Evolutionary conservation across 768 basidiomycete genomes (phyloP).

Genomic region (Chalciporus piperatus): DNA sequence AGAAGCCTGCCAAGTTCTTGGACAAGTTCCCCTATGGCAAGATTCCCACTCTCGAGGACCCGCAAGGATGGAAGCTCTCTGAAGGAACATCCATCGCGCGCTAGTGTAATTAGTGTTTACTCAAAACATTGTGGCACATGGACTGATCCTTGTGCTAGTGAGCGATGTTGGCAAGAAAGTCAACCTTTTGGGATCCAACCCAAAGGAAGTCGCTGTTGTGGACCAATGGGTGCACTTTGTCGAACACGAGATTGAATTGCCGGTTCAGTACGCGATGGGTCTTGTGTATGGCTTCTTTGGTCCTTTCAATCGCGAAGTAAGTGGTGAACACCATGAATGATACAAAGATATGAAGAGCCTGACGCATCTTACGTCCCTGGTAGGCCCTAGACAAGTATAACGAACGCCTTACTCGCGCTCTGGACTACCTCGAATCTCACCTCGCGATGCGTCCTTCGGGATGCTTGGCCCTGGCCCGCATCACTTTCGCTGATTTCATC

Average conservation of each 20-base stretch:
- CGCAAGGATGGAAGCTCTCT: constrained; percentile 6
- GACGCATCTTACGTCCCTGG: not conserved
- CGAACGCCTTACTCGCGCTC: not conserved
- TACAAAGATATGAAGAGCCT: not conserved
- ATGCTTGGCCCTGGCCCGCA: constrained; percentile 10
- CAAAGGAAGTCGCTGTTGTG: constrained; percentile 8
- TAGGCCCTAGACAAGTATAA: not conserved
- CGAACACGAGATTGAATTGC: constrained; percentile 4
- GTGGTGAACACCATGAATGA: not conserved
- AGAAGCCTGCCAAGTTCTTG: constrained; percentile 9
- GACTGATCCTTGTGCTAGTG: constrained; percentile 2
- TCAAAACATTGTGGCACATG: not conserved
- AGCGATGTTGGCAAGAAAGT: constrained; percentile 12
- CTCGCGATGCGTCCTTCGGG: constrained; percentile 9
- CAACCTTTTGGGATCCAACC: constrained; percentile 7
- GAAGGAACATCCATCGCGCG: constrained; percentile 12
- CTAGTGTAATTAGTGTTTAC: constrained; percentile 1
- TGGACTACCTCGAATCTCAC: constrained; percentile 15
- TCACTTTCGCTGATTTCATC: constrained; percentile 20
- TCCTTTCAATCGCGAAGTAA: not conserved
- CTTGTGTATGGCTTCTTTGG: no score
- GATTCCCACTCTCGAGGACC: constrained; percentile 9
- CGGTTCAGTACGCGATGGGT: no score
- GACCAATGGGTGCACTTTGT: constrained; percentile 18
- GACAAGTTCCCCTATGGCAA: constrained; percentile 12